Conservation (phyloP, 192 early-diverging fungal species). For the Gaertneriomyces semiglobifer region DNA sequence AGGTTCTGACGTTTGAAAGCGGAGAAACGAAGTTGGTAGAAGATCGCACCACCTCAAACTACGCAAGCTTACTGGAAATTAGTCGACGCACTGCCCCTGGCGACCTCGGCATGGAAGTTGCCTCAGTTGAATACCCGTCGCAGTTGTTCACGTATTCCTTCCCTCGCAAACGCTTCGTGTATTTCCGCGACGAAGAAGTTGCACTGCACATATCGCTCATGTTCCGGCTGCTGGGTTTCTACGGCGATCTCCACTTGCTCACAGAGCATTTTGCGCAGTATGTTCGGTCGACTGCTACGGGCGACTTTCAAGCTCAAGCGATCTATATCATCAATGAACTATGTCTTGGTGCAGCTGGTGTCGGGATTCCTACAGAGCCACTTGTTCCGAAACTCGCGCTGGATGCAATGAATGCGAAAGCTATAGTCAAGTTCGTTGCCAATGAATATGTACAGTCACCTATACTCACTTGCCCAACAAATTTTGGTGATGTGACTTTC, state of each 20-base stretch:
- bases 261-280: conserved; percentile 18
- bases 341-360: conserved; percentile 18
- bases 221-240: conserved; percentile 24
- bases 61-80: not conserved
- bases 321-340: conserved; percentile 26
- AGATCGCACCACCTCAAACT: conserved; percentile 9
- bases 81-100: not conserved
- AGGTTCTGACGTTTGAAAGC: conserved; percentile 13
- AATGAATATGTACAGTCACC: conserved; percentile 16
- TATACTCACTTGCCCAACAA: conserved; percentile 12
- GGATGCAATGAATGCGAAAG: not conserved
- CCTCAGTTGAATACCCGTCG: not conserved
- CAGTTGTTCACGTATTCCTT: conserved; percentile 9
- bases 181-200: conserved; percentile 24
- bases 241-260: conserved; percentile 17
- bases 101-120: not conserved
- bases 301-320: conserved; percentile 24
- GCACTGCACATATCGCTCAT: conserved; percentile 3
- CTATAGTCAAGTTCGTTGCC: conserved; percentile 10
- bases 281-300: not conserved
- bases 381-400: not conserved
- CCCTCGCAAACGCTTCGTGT: conserved; percentile 10
- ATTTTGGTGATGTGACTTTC: conserved; percentile 5
- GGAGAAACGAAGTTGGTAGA: conserved; percentile 26
- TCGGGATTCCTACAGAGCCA: not conserved